Conservation (phyloP, 2,329 filamentous ascomycete genomes). For the Dothiorella sarmentorum region DNA sequence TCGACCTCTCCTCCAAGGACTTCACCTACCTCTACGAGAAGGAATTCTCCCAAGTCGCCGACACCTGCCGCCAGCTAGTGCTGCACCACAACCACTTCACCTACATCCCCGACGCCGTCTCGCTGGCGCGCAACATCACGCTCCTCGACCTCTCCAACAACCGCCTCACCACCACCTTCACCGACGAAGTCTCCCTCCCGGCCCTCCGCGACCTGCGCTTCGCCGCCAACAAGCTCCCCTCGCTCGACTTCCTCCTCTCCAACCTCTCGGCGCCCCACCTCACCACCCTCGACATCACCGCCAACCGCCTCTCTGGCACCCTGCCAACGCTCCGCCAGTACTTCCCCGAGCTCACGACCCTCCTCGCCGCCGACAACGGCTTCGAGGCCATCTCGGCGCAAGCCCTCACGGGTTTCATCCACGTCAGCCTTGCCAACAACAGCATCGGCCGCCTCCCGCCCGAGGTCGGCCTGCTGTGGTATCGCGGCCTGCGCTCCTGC, state of each 20-base stretch:
- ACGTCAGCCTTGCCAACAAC: conserved; percentile 80
- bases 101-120: conserved; percentile 65
- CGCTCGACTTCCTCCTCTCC: conserved; percentile 62
- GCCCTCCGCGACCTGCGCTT: conserved; percentile 75
- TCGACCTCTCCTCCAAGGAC: conserved; percentile 43
- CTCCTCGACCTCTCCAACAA: conserved; percentile 75
- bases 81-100: conserved; percentile 76
- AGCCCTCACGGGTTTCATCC: conserved; percentile 67
- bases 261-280: conserved; percentile 71
- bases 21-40: conserved; percentile 37
- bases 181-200: conserved; percentile 51
- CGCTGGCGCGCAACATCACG: conserved; percentile 66
- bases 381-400: conserved; percentile 71
- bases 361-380: conserved; percentile 77
- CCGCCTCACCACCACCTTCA: conserved; percentile 59
- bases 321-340: conserved; percentile 63
- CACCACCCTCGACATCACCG: conserved; percentile 73
- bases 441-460: conserved; percentile 80
- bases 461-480: conserved; percentile 72
- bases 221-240: conserved; percentile 68
- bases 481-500: conserved; percentile 57
- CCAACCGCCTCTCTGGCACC: conserved; percentile 69
- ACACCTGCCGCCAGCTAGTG: conserved; percentile 56
- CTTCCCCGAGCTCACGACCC: conserved; percentile 67
- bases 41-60: conserved; percentile 38